Evolutionary conservation across 176 grass and related monocot species (phyloP).

Genomic region (Raddia distichophylla): DNA sequence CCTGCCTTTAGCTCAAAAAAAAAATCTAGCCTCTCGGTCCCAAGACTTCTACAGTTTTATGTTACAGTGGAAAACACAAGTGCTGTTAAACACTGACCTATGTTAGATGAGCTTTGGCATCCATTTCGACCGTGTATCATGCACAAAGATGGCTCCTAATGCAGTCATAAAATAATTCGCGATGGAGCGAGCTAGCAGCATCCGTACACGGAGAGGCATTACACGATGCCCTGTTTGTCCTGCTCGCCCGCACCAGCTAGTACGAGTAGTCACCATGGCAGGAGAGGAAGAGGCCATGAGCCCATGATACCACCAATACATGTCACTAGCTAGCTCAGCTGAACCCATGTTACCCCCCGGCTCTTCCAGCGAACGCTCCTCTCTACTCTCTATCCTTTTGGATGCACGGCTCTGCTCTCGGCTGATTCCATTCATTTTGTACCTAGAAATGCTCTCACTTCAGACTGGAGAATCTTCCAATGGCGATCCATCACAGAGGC

Average conservation of each 20-base stretch:
- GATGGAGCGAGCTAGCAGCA: neutral
- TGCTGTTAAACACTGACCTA: neutral
- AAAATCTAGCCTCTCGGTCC: no score
- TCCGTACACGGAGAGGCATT: conserved; percentile 5
- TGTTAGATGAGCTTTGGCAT: neutral
- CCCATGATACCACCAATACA: neutral
- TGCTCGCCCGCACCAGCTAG: neutral
- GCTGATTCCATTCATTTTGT: neutral
- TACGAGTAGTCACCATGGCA: neutral
- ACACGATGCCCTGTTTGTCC: conserved; percentile 34
- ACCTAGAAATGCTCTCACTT: neutral
- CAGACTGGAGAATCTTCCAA: conserved; percentile 28
- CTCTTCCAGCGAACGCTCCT: conserved; percentile 5
- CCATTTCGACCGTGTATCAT: neutral
- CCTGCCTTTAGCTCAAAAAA: no score
- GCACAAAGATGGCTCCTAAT: neutral
- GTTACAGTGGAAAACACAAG: neutral
- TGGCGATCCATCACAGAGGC: neutral
- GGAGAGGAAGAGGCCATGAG: neutral
- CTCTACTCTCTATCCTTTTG: neutral
- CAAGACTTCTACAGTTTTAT: no score
- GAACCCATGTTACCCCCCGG: conserved; percentile 47
- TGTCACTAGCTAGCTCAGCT: neutral
- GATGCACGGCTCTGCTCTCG: conserved; percentile 21
- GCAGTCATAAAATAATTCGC: conserved; percentile 36